Base-by-base conservation (phyloP, 805 yeast species). In the Ogataea haglerorum region DNA sequence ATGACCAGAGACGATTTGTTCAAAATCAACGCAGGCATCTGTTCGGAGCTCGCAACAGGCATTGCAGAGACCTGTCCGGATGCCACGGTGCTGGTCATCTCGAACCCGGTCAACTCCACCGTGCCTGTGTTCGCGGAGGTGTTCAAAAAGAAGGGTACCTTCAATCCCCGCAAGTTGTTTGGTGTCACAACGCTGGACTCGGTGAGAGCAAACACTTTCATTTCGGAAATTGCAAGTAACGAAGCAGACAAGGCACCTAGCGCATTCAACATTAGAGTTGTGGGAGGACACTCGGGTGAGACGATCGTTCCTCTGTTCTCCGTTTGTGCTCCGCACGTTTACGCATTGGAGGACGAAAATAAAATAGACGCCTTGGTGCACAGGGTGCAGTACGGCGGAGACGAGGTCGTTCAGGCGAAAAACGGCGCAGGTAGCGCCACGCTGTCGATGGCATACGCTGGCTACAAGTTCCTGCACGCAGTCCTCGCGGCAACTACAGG, bases 371-470 rank as follows among this genome's bases (percentile, higher is more conserved):
- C 72, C 19, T 74, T 88, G 57, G 75, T 86, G 63, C 77, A 87
- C 76, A 82, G 96, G 69, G 86, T 89, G 65, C 96, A 89, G 73
- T 89, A 49, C 55, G 66, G 64, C 36, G 98, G 98, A 61, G 98
- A 90, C 63, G 97, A 91, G 67, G 95, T 90, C 34, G 98, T 90
- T 49, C 73, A 85, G 69, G 97, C 97, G 42, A 90, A 90, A 72
- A 83, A 86, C 56, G 97, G 97, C 49, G 82, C 82, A 38, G 97
- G 97, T 29, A 86, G 96, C 35, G 97, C 97, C 42, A 90, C 98
- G 26, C 73, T 90, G 52, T 85, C 95, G 22, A 91, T 90, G 97
- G 97, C 97, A 8, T 84, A 81, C 56, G 96, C 96, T 25, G 96
- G 95, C 25, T 86, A 76, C 71, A 76, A 80, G 65, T 84, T 62